Evolutionary conservation across 345 rosid species (phyloP), one percentile per base, ranked within the genome.

Genomic region (Eucalyptus leucophloia): DNA sequence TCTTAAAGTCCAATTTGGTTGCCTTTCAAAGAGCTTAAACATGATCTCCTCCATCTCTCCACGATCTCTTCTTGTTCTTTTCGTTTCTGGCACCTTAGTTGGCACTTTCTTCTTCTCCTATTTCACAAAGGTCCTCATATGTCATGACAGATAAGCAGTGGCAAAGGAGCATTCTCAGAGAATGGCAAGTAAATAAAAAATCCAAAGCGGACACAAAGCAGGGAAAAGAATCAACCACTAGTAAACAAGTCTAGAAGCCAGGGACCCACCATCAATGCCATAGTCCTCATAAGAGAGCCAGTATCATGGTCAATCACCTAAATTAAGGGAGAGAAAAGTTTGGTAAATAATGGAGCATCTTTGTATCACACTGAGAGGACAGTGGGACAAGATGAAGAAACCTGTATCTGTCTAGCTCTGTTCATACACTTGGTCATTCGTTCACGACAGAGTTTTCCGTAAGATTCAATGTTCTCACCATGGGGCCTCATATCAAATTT

Each of bases 11-110:
- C 99, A 97, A 90, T 97, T 96, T 10, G 96, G 88, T 93, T 97
- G 98, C 92, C 97, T 95, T 92, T 97, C 99, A 44, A 97, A 96
- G 49, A 96, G 98, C 94, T 96, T 97, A 90, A 97, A 96, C 98
- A 95, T 96, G 62, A 96, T 95, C 10, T 91, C 96, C 90, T 93
- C 96, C 96, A 96, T 96, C 91, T 98, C 99, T 85, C 98, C 95
- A 50, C 98, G 96, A 86, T 96, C 99, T 90, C 98, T 96, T 91
- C 98, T 95, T 49, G 99, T 96, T 91, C 99, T 94, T 92, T 96
- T 96, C 89, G 87, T 93, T 7, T 96, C 98, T 4, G 94, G 91
- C 88, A 92, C 87, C 92, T 91, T 97, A 72, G 90, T 87, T 34
- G 95, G 91, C 34, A 90, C 40, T 93, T 96, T 96, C 95, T 94